A percentile compares a stretch with the other conserved stretches of the same genome.
phyloP scores from a whole-genome alignment of 176 grass and related monocot genomes.

The Oropetium thomaeum region DNA sequence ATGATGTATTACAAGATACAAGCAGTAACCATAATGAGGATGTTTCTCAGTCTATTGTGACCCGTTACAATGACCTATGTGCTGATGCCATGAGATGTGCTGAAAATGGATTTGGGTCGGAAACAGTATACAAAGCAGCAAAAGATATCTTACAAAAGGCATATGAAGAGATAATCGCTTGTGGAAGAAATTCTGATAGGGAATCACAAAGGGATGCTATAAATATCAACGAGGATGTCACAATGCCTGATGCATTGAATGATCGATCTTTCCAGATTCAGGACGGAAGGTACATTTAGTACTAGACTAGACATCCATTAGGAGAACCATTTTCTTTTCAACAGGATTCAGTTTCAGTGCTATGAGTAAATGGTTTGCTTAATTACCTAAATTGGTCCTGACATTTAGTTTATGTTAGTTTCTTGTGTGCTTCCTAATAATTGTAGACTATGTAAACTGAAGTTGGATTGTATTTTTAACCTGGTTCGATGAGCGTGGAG shows the following conservation, averaged over 20 bases:
- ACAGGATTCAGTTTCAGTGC: background rate
- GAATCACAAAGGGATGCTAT: slow-evolving; percentile 71
- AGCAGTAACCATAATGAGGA: slow-evolving; percentile 32
- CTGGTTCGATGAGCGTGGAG: too few species aligned
- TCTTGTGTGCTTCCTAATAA: slow-evolving; percentile 23
- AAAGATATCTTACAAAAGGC: slow-evolving; percentile 86
- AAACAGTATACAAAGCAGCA: slow-evolving; percentile 62
- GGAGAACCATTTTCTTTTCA: slow-evolving; percentile 3
- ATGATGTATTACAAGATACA: slow-evolving; percentile 50
- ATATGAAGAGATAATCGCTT: slow-evolving; percentile 68
- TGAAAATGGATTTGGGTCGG: slow-evolving; percentile 58
- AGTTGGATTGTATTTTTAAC: background rate
- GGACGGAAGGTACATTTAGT: slow-evolving; percentile 65
- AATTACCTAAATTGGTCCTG: slow-evolving; percentile 3
- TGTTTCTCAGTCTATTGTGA: slow-evolving; percentile 48
- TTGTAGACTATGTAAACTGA: slow-evolving; percentile 18
- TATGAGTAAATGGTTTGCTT: slow-evolving; percentile 10
- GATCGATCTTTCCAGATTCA: slow-evolving; percentile 69
- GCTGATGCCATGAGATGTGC: slow-evolving; percentile 74
- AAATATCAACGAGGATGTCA: slow-evolving; percentile 95
- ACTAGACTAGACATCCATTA: background rate
- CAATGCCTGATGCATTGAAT: slow-evolving; percentile 63
- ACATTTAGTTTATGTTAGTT: background rate
- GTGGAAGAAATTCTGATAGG: slow-evolving; percentile 59
- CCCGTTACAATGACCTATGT: slow-evolving; percentile 68